These are phyloP conservation scores for Colletotrichum tropicicola DNA, from an alignment of 2,329 filamentous ascomycete species.

Conservation along the genomic window DNA sequence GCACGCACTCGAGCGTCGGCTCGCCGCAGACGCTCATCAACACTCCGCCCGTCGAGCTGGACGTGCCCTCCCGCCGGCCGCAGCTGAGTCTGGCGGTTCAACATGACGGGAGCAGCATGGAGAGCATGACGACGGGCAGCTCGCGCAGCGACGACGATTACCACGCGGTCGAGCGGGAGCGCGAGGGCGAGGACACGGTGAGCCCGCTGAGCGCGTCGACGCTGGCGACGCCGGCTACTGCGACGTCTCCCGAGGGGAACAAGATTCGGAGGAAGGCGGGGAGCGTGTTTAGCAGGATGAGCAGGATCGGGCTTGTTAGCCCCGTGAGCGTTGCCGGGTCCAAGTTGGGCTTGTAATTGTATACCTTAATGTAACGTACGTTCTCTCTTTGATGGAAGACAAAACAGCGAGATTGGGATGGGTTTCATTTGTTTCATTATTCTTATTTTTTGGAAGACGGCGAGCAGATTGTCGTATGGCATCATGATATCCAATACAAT, in stretches of 20 bases:
- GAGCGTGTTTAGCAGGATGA: conserved; percentile 27
- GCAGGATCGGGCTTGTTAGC: conserved; percentile 23
- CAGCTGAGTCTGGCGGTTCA: conserved; percentile 3
- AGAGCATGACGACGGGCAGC: conserved; percentile 41
- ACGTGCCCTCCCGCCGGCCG: not conserved
- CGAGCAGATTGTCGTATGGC: not conserved
- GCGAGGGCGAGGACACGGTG: conserved; percentile 30
- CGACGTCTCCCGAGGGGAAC: not conserved
- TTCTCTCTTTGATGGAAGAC: not conserved
- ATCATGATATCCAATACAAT: not conserved
- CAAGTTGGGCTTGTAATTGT: not conserved
- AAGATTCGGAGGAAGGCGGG: conserved; percentile 26
- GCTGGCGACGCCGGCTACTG: not conserved
- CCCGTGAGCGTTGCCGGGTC: conserved; percentile 6
- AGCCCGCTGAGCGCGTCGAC: conserved; percentile 30
- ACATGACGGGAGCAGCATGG: conserved; percentile 31
- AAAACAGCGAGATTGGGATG: not conserved
- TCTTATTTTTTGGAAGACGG: not conserved
- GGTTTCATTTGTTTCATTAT: not conserved
- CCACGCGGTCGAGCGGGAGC: conserved; percentile 29
- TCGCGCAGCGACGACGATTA: conserved; percentile 32
- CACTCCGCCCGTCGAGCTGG: conserved; percentile 10
- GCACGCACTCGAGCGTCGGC: not conserved
- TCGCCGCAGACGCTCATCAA: not conserved
- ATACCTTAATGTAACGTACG: not conserved